Base-by-base conservation (phyloP, 73 alveolate species). In the Tetrahymena malaccensis region DNA sequence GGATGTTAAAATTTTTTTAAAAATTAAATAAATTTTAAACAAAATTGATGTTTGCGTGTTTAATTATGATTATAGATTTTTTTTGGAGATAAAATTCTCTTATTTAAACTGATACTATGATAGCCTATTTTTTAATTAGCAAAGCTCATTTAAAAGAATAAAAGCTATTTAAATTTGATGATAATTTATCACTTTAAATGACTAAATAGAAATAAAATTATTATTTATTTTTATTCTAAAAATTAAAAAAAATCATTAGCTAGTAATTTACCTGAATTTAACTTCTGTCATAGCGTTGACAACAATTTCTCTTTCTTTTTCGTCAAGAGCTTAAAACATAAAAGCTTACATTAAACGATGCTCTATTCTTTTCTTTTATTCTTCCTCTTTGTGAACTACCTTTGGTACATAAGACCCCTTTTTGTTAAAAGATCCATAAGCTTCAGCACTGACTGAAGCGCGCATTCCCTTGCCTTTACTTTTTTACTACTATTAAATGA, bases 391-490 rank as follows among this genome's bases (percentile, higher is more conserved):
- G 31, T 96, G 98, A 94, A 97, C 96, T n/a, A 96, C 98, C 93
- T 99, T 98, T 16, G 99, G 98, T 17, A 93, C 96, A 96, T 96
- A 98, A 93, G 56, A 35, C 85, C 97, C 98, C 94, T 98, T 98
- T 93, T 97, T 96, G 96, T 99, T 99, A 97, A 97, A 98, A 37
- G 85, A 95, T 43, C 99, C 99, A 94, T 96, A 99, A 16, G 99
- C 99, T 97, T 99, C 99, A 43, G 99, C 99, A 94, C 99, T 97
- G 56, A 97, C 99, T 85, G 99, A 97, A 37, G 98, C 98, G 58
- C 99, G 94, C 84, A 56, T 89, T 96, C 94, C 85, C 34, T 96
- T 96, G 35, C 93, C 85, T 27, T 70, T 70, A 12, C 25, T 70
- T 31, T 70, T 70, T 70, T 70, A 8, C 37, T 27, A 70, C 31